phyloP scores from a whole-genome alignment of 208 protist species.

The Leishmania tarentolae region DNA sequence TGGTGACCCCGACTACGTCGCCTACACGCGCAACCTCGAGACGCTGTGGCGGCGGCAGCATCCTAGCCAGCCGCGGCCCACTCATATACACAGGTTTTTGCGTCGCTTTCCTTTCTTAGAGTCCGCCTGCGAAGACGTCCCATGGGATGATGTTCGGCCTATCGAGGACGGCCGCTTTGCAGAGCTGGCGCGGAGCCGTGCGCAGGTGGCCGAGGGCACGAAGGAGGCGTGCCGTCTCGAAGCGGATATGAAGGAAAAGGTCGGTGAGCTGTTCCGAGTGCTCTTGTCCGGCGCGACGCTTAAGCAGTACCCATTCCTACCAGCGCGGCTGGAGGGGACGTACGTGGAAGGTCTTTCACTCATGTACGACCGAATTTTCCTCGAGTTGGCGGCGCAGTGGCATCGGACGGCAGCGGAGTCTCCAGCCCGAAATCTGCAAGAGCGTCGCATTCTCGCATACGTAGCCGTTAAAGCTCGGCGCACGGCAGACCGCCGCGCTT shows the following conservation, averaged over 20 bases:
- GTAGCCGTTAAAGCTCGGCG: conserved; percentile 45
- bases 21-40: conserved; percentile 66
- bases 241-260: conserved; percentile 48
- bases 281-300: conserved; percentile 55
- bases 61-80: conserved; percentile 4
- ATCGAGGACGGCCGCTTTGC: conserved; percentile 68
- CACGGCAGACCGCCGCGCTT: conserved; percentile 34
- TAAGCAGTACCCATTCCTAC: conserved; percentile 61
- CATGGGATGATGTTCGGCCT: conserved; percentile 59
- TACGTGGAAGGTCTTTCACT: conserved; percentile 59
- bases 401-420: not conserved
- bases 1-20: conserved; percentile 63
- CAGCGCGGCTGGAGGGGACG: conserved; percentile 42
- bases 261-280: conserved; percentile 56
- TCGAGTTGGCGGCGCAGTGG: conserved; percentile 32
- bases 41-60: conserved; percentile 28
- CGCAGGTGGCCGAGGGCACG: conserved; percentile 21
- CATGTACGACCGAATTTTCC: conserved; percentile 49
- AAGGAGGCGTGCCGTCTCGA: conserved; percentile 41
- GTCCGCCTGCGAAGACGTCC: conserved; percentile 39
- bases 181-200: conserved; percentile 46
- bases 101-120: conserved; percentile 68
- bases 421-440: conserved; percentile 26
- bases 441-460: conserved; percentile 41
- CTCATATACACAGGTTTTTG: conserved; percentile 37